Evolutionary conservation across 352 stramenopile genomes (phyloP), one percentile per base, ranked within the genome.

Genomic region (Thalassiosira sp.): DNA sequence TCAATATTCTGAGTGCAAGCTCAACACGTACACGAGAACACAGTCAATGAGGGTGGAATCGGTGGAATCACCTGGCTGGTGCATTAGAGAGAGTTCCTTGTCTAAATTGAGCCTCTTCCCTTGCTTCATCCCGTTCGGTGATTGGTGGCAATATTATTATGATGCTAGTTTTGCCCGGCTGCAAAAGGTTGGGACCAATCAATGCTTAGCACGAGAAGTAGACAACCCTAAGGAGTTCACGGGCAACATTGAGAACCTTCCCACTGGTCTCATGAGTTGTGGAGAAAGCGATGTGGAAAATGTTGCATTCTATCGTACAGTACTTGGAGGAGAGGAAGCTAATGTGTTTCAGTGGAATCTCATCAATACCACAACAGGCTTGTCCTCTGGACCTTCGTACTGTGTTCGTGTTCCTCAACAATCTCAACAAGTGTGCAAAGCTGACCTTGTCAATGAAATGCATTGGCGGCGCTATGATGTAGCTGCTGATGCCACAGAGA

Each of bases 1-100:
- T 42, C 45, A 64, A 40, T 72, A 72, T 27, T 59, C 31, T 22
- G 62, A 72, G 33, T 72, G 62, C 33, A 63, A 60, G 31, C 52
- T 72, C 10, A 72, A 72, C 22, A 63, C 62, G 35, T 33, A 49
- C n/a, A 25, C n/a, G 28, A 72, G 25, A 22, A 72, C 62, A 6
- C 46, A 61, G 20, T 16, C 45, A 8, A 64, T 64, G 62, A 49
- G 54, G 31, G 18, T 72, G 15, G 62, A 72, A 25, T 40, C 28
- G 2, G 31, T 42, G 8, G 20, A 57, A 28, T 10, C 25, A 33
- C 59, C 59, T 28, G 40, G 59, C 6, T 18, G 42, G 20, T 68
- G 59, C 22, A 54, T 68, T 11, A 27, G 6, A 43, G 6, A 11
- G 7, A 22, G 16, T 31, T 48, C 40, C 15, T 48, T 13, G 40